A percentile compares a stretch with the other conserved stretches of the same genome.
These are phyloP conservation scores for Neurospora crassa DNA, from an alignment of 2,329 filamentous ascomycete genomes.

Conservation along the genomic window DNA sequence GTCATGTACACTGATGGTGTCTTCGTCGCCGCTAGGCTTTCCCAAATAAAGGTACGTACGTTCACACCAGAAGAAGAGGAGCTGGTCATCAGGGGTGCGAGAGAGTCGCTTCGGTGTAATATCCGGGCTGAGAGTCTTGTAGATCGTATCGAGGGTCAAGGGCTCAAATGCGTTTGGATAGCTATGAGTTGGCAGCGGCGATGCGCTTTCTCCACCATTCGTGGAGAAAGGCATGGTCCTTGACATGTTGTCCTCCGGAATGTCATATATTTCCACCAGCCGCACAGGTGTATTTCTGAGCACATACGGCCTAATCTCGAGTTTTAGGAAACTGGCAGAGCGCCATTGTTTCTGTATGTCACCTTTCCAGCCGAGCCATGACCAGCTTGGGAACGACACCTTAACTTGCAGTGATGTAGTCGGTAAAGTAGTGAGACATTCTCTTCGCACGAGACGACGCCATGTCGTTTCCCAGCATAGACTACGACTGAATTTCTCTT, in stretches of 20 bases:
- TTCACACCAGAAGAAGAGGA: not conserved
- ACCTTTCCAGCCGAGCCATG: not conserved
- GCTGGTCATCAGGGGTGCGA: not conserved
- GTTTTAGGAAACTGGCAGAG: not conserved
- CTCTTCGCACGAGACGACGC: not conserved
- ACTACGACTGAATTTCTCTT: not conserved
- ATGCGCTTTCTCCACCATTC: not conserved
- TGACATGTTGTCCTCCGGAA: not conserved
- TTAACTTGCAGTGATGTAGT: not conserved
- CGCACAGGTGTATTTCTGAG: not conserved
- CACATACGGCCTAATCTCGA: not conserved
- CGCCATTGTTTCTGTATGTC: rapidly evolving
- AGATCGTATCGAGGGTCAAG: not conserved
- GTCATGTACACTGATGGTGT: not conserved
- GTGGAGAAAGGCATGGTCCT: not conserved
- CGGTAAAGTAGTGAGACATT: not conserved
- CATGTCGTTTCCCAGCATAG: not conserved
- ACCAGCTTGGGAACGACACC: not conserved
- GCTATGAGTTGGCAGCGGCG: not conserved
- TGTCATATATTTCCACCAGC: not conserved
- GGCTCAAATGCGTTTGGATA: not conserved
- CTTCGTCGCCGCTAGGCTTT: not conserved
- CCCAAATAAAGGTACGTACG: rapidly evolving
- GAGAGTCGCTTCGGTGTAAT: not conserved
- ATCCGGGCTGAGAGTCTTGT: not conserved